Base-by-base conservation (phyloP, 2,329 filamentous ascomycete species). In the Lizonia empirigonia region DNA sequence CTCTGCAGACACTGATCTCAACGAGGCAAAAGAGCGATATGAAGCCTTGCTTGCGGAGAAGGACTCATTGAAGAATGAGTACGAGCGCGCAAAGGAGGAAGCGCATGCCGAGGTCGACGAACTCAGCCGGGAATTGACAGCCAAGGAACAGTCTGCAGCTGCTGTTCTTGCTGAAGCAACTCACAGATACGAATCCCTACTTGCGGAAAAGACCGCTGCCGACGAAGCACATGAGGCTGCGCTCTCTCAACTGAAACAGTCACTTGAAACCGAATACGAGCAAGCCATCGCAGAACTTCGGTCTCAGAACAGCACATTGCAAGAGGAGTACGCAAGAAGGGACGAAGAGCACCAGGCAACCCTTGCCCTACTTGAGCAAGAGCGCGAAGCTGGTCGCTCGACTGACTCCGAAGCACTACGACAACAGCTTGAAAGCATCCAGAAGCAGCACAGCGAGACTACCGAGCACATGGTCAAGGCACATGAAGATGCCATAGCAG, bases 401-500 rank as follows among this genome's bases (percentile, higher is more conserved):
- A 68, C 60, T 12, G 59, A 69, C 20, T 26, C 69, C 19, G 30
- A 60, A 1, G 44, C 50, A 22, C 37, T 70, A 15, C 60, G 61
- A 37, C 58, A 68, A 20, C 64, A 60, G 26, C 56, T 73, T 2
- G 67, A 68, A 1, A 52, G 59, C 18, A 20, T 68, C 18, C 62
- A 69, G 42, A 64, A 62, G 42, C 56, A 60, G 26, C 63, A 71
- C 44, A 49, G 49, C 13, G 64, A 68, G 7, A 61, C 71, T 1
- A 51, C 42, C 1, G 65, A 70, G 36, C 65, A 71, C 44, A 67
- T 61, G 53, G 68, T 69, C 7, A 59, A 62, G 10, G 64, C 68
- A 4, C 70, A 72, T 19, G 69, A 72, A 37, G 64, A 67, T 16
- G 69, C 69, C 10, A 71, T 73, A n/a, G 59, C 64, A 7, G 69